Base-by-base conservation (phyloP, 2,329 filamentous ascomycete species). In the Xylariaceae sp. region DNA sequence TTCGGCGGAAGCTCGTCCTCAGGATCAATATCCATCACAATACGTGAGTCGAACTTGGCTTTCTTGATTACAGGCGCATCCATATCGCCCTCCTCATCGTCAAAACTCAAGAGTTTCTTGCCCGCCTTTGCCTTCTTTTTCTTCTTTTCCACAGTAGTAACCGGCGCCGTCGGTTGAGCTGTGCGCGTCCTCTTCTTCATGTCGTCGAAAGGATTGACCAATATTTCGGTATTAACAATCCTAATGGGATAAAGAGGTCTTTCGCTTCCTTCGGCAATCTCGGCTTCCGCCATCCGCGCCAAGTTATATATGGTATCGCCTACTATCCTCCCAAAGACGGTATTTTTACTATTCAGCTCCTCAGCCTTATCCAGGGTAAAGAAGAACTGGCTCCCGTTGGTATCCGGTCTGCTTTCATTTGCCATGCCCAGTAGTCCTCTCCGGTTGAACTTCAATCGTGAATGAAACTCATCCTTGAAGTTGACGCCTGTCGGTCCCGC, bases 371-470 rank as follows among this genome's bases (percentile, higher is more conserved):
- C 92, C 56, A 99, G 76, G 0, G 94, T 97, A 62, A 99, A 87
- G 78, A 99, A 99, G 80, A 97, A 97, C 74, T 99, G 94, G 73
- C 91, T 96, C 39, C 91, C 90, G 76, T 97, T 97, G 57, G 89
- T 89, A 69, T 92, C 81, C 35, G 83, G 82, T 55, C 77, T 78
- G 51, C 92, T 88, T 62, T 89, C 88, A 74, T 97, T 97, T 34
- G 94, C 94, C 92, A 97, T 97, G n/a, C 90, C 94, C 67, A 99
- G 76, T 68, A 97, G 76, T 0, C 94, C 94, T 61, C 94, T 82
- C 52, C 94, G 82, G 69, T 95, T 97, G 79, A 94, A 97, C 74
- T 95, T 95, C 66, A 99, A 79, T 37, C 94, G 83, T 68, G 88
- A 91, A 74, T 97, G 93, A 66, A 97, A 88, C 73, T 99, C 94